These are phyloP conservation scores for Aspergillus sojae DNA, from an alignment of 2,329 filamentous ascomycete species.

Conservation along the genomic window DNA sequence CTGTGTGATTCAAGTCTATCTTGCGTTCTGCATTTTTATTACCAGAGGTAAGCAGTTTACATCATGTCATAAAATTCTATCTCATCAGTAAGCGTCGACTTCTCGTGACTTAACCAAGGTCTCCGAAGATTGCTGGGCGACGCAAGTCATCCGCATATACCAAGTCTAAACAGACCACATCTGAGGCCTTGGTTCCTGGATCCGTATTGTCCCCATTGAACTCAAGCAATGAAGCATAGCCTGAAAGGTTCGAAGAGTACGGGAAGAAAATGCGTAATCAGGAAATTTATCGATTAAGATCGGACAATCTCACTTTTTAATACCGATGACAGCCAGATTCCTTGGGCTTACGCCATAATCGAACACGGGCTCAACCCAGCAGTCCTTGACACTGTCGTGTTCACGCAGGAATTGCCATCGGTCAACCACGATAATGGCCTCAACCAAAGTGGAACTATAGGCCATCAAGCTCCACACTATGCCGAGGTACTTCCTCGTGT, in stretches of 20 bases:
- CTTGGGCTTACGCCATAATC: conserved; percentile 83
- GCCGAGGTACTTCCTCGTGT: conserved; percentile 77
- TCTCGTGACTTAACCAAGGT: background rate
- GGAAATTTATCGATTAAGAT: background rate
- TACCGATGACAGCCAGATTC: conserved; percentile 89
- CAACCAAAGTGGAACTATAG: conserved; percentile 85
- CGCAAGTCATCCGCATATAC: background rate
- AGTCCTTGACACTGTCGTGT: conserved; percentile 71
- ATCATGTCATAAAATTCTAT: background rate
- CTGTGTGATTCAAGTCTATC: no score
- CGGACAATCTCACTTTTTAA: conserved; percentile 65
- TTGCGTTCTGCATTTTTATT: no score
- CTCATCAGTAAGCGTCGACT: background rate
- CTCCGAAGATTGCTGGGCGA: background rate
- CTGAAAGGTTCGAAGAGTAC: background rate
- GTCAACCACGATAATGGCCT: conserved; percentile 88
- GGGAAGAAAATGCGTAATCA: background rate
- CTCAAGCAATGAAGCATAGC: background rate
- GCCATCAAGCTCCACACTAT: conserved; percentile 95
- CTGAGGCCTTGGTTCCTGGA: background rate
- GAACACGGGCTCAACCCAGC: conserved; percentile 94
- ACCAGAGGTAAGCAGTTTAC: background rate
- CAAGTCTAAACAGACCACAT: background rate
- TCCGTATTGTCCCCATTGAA: background rate
- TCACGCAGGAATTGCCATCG: conserved; percentile 85